Evolutionary conservation across 352 stramenopile genomes (phyloP), one percentile per base, ranked within the genome.

Genomic region (Phytophthora pini): DNA sequence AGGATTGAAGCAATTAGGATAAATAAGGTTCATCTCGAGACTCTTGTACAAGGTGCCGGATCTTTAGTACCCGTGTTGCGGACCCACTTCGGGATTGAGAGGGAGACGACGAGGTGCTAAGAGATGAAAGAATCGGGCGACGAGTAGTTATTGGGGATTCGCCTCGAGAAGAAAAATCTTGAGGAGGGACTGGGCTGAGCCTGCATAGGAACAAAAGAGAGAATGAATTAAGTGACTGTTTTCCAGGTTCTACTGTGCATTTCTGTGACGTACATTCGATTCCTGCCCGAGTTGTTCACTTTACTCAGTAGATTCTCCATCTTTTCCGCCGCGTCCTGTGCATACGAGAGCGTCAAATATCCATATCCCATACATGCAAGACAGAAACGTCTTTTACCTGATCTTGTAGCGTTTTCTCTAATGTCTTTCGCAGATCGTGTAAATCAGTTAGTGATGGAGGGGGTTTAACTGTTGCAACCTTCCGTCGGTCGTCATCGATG

Each of bases 11-110:
- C 9, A 3, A 12, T 79, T 81, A 89, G 10, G 72, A 84, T 73
- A 89, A 77, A 70, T 87, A 94, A 24, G 74, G 77, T 51, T 92
- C 80, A 61, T 94, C 86, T 41, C 86, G 74, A 36, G 70, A 73
- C 55, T 92, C 80, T 64, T 94, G 86, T 39, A 94, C 78, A 31
- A 74, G 59, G 29, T 89, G 76, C 8, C 86, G 82, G 39, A 94
- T 92, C 58, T 88, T 87, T 40, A 88, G 77, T 40, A 89, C 82
- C 68, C 80, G 80, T 43, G 70, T 65, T 55, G 68, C 8, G 24
- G 68, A 72, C 24, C 47, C 54, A 50, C 10, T 54, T 9, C 62
- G 67, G 13, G 69, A 50, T n/a, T 57, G 5, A 20, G 69, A 60
- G 26, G 53, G 5, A 3, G 66, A 61, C 13, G 32, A 20, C 62